A percentile compares a stretch with the other conserved stretches of the same genome.
Conservation (phyloP, 345 rosid species). For the Acer negundo region DNA sequence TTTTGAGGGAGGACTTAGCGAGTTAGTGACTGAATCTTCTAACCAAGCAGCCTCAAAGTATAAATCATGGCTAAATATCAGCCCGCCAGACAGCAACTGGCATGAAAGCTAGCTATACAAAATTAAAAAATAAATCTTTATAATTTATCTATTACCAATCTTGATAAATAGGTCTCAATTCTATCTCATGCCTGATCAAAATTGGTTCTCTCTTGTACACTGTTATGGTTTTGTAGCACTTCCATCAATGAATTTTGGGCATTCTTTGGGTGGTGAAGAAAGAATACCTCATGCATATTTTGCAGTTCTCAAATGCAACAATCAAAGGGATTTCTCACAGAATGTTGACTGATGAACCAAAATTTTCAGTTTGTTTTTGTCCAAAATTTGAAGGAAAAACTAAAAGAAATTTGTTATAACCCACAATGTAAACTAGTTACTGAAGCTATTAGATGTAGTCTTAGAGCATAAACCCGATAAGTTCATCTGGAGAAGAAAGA, state of each 20-base stretch:
- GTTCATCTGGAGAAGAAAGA: constrained; percentile 83
- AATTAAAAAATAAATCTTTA: background rate
- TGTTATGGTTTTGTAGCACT: background rate
- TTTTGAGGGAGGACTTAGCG: background rate
- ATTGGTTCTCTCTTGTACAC: background rate
- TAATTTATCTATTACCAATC: background rate
- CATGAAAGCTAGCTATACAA: background rate
- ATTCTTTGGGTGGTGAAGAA: background rate
- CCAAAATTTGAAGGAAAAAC: background rate
- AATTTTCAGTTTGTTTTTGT: background rate
- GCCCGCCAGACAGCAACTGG: background rate
- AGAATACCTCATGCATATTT: background rate
- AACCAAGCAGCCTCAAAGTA: background rate
- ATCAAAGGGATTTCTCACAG: background rate
- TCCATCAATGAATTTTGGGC: background rate
- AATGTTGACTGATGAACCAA: background rate
- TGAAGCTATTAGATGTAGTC: background rate
- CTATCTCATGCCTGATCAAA: constrained; percentile 1
- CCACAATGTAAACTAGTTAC: background rate
- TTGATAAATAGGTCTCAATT: too few relatives aligned
- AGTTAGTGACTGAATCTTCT: background rate
- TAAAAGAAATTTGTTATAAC: background rate
- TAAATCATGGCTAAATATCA: background rate
- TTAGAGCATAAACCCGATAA: constrained; percentile 53
- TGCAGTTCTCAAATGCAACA: constrained; percentile 8